Evolutionary conservation across 495 filamentous ascomycete genomes (phyloP).

Genomic region (Talaromyces nanjingensis): DNA sequence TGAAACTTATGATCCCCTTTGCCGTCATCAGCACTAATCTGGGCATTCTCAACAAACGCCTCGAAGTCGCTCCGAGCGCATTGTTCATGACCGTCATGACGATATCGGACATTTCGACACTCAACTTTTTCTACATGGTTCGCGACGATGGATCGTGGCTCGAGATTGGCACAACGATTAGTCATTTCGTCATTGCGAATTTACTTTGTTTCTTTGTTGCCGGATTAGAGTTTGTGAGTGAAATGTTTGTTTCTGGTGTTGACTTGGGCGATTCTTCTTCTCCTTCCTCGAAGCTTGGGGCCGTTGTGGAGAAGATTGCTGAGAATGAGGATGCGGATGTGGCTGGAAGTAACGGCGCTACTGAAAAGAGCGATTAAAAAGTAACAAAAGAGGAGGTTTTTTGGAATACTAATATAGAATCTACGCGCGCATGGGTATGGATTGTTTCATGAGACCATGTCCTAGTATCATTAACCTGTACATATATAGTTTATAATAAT

Average conservation of each 20-base stretch:
- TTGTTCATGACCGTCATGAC: conserved; percentile 95
- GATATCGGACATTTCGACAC: conserved; percentile 82
- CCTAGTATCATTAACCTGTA: not conserved
- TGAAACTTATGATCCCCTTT: conserved; percentile 93
- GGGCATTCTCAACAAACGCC: conserved; percentile 79
- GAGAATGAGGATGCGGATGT: not conserved
- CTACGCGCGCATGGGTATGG: not conserved
- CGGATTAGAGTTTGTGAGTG: conserved; percentile 76
- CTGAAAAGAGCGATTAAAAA: not conserved
- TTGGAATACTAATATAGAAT: not conserved
- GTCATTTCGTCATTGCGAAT: conserved; percentile 88
- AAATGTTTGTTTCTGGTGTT: conserved; percentile 74
- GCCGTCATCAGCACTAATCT: conserved; percentile 88
- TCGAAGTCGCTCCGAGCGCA: conserved; percentile 74
- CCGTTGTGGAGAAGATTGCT: not conserved
- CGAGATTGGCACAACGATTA: conserved; percentile 95
- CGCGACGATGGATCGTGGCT: conserved; percentile 94
- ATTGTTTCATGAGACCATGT: not conserved
- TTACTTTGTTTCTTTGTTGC: conserved; percentile 86
- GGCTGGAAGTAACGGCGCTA: not conserved
- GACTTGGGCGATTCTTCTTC: conserved; percentile 47
- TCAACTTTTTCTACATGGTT: conserved; percentile 98
- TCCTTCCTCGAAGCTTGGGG: not conserved
- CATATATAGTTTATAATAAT: not conserved
- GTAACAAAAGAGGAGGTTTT: not conserved